Evolutionary conservation across 768 basidiomycete species (phyloP).

Genomic region (Pisolithus tinctorius): DNA sequence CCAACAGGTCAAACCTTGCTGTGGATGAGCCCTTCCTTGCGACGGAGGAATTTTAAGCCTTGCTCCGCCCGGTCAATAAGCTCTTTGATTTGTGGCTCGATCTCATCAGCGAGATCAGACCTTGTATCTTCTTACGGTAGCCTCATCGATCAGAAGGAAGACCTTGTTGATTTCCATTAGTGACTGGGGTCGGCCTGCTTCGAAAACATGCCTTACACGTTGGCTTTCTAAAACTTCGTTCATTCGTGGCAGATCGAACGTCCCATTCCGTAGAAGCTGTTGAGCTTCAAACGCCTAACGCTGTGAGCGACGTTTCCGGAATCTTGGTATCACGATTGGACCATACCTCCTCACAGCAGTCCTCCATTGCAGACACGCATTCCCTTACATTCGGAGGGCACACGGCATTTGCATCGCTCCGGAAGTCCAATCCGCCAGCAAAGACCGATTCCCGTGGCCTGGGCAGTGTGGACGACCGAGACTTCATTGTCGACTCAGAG

Average conservation of each 20-base stretch:
- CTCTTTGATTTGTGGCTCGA: constrained; percentile 75
- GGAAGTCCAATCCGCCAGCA: constrained; percentile 53
- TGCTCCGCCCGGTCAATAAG: constrained; percentile 66
- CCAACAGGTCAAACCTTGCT: constrained; percentile 44
- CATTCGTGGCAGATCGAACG: constrained; percentile 67
- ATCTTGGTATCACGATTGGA: neutral
- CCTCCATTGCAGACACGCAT: constrained; percentile 73
- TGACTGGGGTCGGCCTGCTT: neutral
- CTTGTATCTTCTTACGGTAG: constrained; percentile 72
- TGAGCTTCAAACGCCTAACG: constrained; percentile 62
- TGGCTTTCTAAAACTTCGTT: constrained; percentile 60
- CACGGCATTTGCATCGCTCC: constrained; percentile 53
- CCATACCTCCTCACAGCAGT: constrained; percentile 71
- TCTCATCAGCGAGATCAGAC: constrained; percentile 66
- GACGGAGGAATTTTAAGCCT: constrained; percentile 53
- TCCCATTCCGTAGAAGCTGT: constrained; percentile 60
- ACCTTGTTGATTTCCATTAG: constrained; percentile 40
- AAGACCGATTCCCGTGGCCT: constrained; percentile 62
- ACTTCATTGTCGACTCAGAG: constrained; percentile 15
- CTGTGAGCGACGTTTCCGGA: constrained; percentile 1
- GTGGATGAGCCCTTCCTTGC: constrained; percentile 55
- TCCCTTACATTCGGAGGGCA: constrained; percentile 70
- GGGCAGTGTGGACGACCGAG: constrained; percentile 43
- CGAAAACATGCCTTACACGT: constrained; percentile 34
- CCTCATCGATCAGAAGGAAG: constrained; percentile 68